Evolutionary conservation across 805 yeast genomes (phyloP).

Genomic region (Candida incommunis): DNA sequence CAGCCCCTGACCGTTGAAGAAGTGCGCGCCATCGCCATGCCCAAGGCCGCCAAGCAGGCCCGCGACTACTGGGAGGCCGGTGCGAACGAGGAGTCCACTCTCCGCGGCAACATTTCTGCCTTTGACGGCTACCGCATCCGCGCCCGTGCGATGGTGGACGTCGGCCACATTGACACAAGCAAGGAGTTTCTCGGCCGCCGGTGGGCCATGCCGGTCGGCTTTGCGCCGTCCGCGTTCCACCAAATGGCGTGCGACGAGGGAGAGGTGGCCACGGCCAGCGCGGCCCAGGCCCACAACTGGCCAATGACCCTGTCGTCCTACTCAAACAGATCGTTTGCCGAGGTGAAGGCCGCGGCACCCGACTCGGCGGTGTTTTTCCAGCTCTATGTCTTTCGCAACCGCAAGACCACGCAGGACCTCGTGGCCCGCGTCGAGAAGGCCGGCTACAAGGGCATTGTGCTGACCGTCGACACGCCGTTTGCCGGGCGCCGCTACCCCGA

Average conservation of each 20-base stretch:
- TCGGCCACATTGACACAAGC: constrained; percentile 14
- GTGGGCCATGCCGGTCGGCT: constrained; percentile 18
- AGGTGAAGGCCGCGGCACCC: constrained; percentile 15
- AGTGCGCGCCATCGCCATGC: constrained; percentile 5
- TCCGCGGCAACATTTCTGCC: constrained; percentile 16
- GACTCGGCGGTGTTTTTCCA: constrained; percentile 16
- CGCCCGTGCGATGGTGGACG: constrained; percentile 18
- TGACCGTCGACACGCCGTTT: constrained; percentile 43
- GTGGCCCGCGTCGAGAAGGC: constrained; percentile 16
- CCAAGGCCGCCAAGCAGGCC: constrained; percentile 8
- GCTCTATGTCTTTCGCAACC: constrained; percentile 18
- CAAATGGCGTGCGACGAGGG: constrained; percentile 20
- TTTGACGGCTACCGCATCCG: constrained; percentile 16
- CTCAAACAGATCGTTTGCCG: constrained; percentile 15
- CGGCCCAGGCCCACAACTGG: constrained; percentile 17
- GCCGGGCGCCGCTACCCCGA: constrained; percentile 42
- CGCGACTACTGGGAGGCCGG: constrained; percentile 18
- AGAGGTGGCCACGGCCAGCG: constrained; percentile 21
- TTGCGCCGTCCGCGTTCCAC: constrained; percentile 23
- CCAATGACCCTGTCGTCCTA: constrained; percentile 19
- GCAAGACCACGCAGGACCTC: constrained; percentile 13
- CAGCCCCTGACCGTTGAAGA: not conserved
- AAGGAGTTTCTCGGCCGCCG: constrained; percentile 13
- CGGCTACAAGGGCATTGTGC: constrained; percentile 28
- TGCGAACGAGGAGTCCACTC: constrained; percentile 17